Evolutionary conservation across 2,329 filamentous ascomycete genomes (phyloP).

Genomic region (Shiraia bambusicola): DNA sequence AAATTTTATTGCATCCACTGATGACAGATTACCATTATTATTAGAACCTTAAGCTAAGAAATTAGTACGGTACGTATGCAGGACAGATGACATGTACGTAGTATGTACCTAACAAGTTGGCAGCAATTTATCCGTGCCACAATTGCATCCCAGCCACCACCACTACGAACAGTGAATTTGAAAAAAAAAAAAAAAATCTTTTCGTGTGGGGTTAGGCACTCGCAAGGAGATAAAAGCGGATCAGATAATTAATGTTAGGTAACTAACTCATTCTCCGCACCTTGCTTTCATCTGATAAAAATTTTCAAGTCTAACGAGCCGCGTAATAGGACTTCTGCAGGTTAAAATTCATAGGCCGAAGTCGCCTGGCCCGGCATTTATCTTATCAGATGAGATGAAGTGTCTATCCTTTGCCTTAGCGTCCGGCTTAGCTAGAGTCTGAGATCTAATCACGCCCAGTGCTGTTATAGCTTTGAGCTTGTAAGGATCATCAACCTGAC

Average conservation of each 20-base stretch:
- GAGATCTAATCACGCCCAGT: conserved; percentile 4
- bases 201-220: conserved; percentile 4
- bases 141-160: conserved; percentile 16
- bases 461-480: conserved; percentile 16
- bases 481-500: conserved; percentile 6
- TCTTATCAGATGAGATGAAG: conserved; percentile 35
- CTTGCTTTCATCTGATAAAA: conserved; percentile 28
- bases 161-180: conserved; percentile 5
- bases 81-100: no score
- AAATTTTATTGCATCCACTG: no score
- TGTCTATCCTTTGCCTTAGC: conserved; percentile 6
- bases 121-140: background rate
- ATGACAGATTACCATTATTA: no score
- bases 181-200: no score
- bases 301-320: conserved; percentile 9
- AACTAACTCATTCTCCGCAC: conserved; percentile 5
- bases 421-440: background rate
- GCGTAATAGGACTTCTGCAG: conserved; percentile 3
- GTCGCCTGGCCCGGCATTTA: conserved; percentile 12
- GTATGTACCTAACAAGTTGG: no score
- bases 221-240: conserved; percentile 7
- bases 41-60: no score
- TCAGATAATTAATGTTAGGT: conserved; percentile 19
- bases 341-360: conserved; percentile 12
- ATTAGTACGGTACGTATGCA: no score